Conservation (phyloP, 2,329 filamentous ascomycete genomes). For the Colletotrichum kahawae region DNA sequence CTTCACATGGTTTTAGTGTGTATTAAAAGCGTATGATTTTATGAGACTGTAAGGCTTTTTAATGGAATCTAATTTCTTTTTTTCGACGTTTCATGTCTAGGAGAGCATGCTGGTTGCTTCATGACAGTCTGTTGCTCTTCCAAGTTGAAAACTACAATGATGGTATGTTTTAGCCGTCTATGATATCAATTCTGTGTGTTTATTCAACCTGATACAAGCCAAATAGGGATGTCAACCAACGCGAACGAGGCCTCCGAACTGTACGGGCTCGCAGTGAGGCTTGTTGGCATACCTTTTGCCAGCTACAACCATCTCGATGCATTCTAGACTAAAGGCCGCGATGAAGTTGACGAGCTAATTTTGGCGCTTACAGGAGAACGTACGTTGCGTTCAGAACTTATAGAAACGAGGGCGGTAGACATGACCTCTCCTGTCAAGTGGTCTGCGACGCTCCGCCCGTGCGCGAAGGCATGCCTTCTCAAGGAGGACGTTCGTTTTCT, state of each 20-base stretch:
- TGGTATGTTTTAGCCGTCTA: too few species aligned
- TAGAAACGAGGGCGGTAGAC: fast-evolving
- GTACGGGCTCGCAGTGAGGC: neutral
- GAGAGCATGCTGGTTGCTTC: too few species aligned
- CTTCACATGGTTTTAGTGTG: too few species aligned
- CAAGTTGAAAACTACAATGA: too few species aligned
- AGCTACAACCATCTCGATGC: neutral
- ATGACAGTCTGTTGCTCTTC: too few species aligned
- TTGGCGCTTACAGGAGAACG: neutral
- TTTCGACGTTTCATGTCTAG: too few species aligned
- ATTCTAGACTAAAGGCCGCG: neutral
- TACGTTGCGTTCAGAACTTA: fast-evolving
- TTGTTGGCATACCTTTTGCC: fast-evolving
- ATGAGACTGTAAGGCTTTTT: too few species aligned
- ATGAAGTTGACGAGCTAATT: fast-evolving
- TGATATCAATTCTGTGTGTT: neutral
- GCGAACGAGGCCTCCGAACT: neutral
- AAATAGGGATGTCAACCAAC: fast-evolving
- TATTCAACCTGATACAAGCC: neutral
- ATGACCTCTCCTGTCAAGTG: fast-evolving
- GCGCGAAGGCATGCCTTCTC: neutral
- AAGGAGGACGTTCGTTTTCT: neutral
- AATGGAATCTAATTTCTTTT: too few species aligned
- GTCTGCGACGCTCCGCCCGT: neutral
- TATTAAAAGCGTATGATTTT: too few species aligned